phyloP scores from a whole-genome alignment of 1,284 basidiomycete species.

The Omphalotus olearius region DNA sequence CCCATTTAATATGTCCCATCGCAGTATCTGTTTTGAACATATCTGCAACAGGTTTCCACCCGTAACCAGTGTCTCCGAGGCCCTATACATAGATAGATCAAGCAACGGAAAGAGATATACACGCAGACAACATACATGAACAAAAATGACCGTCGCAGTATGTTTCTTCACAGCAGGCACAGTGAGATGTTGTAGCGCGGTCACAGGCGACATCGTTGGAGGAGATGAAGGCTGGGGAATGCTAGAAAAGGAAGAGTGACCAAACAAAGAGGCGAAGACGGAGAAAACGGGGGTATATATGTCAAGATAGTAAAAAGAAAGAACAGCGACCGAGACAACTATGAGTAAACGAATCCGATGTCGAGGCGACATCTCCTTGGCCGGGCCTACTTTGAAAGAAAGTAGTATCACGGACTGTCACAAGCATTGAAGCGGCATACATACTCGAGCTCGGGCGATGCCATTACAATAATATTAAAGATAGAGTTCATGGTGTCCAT shows the following conservation, averaged over 20 bases:
- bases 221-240: background rate
- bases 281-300: no score
- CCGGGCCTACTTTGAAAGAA: no score
- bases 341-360: background rate
- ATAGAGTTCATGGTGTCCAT: no score
- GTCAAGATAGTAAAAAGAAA: background rate
- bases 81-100: slow-evolving; percentile 40
- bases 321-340: background rate
- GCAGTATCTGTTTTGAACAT: slow-evolving; percentile 44
- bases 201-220: slow-evolving; percentile 26
- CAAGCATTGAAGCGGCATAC: no score
- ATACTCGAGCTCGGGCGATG: no score
- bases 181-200: slow-evolving; percentile 44
- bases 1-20: slow-evolving; percentile 79
- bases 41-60: slow-evolving; percentile 77
- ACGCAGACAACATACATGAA: slow-evolving; percentile 59
- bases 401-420: no score
- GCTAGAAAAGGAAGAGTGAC: background rate
- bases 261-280: background rate
- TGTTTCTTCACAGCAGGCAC: slow-evolving; percentile 60
- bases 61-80: slow-evolving; percentile 69
- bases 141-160: slow-evolving; percentile 84
- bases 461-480: no score
- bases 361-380: background rate
- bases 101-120: slow-evolving; percentile 1